Conservation (phyloP, 139 green algal species). For the Chlorella sp. region DNA sequence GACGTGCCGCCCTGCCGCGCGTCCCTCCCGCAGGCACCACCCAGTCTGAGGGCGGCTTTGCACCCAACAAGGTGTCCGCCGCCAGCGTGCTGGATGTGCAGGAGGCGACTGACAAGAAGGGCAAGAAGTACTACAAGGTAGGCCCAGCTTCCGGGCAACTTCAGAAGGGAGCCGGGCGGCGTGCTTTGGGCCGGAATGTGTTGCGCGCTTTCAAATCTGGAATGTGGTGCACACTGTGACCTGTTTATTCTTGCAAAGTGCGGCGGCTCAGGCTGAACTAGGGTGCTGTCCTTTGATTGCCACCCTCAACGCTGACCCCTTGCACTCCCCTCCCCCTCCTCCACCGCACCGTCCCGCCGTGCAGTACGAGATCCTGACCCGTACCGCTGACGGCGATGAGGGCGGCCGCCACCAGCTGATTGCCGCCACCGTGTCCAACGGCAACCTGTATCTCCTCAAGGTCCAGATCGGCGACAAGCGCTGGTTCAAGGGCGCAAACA, state of each 20-base stretch:
- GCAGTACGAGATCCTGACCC: slow-evolving; percentile 79
- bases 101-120: slow-evolving; percentile 88
- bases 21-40: slow-evolving; percentile 71
- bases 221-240: too few species aligned
- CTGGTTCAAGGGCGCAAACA: slow-evolving; percentile 83
- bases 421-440: slow-evolving; percentile 84
- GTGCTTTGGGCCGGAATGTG: too few species aligned
- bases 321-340: background rate
- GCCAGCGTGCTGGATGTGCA: slow-evolving; percentile 87
- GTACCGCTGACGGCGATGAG: slow-evolving; percentile 95
- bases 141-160: background rate
- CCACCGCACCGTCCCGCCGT: background rate
- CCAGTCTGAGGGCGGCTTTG: slow-evolving; percentile 95
- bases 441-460: slow-evolving; percentile 87
- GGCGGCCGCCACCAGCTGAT: slow-evolving; percentile 97
- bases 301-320: background rate
- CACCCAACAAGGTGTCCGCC: slow-evolving; percentile 78
- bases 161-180: background rate
- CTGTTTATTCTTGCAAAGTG: too few species aligned
- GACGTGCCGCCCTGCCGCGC: too few species aligned
- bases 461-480: slow-evolving; percentile 82
- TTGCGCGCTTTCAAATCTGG: too few species aligned
- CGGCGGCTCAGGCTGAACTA: too few species aligned
- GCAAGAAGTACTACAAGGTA: slow-evolving; percentile 96
- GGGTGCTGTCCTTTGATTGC: background rate